These are phyloP conservation scores for Saturnispora saitoi DNA, from an alignment of 805 yeast species.

Conservation along the genomic window DNA sequence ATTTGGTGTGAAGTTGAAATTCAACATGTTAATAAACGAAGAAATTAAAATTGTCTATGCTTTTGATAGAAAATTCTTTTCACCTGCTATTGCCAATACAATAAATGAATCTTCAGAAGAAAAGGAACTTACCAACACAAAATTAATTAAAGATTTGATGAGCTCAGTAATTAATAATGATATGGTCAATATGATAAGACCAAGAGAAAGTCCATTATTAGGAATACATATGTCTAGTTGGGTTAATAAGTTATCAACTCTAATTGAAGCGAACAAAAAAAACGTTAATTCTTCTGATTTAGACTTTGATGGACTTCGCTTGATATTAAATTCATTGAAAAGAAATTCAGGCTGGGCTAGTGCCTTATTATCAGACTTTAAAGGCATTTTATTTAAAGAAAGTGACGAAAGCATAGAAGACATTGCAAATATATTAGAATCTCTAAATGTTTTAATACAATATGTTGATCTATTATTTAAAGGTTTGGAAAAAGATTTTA, in stretches of 20 bases:
- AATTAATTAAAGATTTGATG: slow-evolving; percentile 16
- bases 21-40: slow-evolving; percentile 37
- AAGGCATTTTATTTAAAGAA: slow-evolving; percentile 18
- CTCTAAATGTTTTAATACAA: slow-evolving; percentile 43
- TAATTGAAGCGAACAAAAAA: slow-evolving; percentile 16
- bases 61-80: slow-evolving; percentile 54
- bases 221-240: slow-evolving; percentile 8
- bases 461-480: slow-evolving; percentile 39
- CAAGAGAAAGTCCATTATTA: slow-evolving; percentile 26
- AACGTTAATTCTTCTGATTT: slow-evolving; percentile 23
- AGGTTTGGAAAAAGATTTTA: slow-evolving; percentile 33
- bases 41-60: slow-evolving; percentile 50
- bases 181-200: slow-evolving; percentile 26
- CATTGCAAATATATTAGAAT: slow-evolving; percentile 38
- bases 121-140: neutral
- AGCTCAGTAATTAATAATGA: slow-evolving; percentile 22
- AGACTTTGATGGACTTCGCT: slow-evolving; percentile 30
- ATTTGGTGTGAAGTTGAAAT: slow-evolving; percentile 54
- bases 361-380: slow-evolving; percentile 29
- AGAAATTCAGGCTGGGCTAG: slow-evolving; percentile 33
- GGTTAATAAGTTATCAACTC: slow-evolving; percentile 13
- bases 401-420: slow-evolving; percentile 20
- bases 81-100: slow-evolving; percentile 16
- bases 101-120: slow-evolving; percentile 2
- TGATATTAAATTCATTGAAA: slow-evolving; percentile 31